Evolutionary conservation across 768 basidiomycete genomes (phyloP).

Genomic region (Leccinum disarticulatum): DNA sequence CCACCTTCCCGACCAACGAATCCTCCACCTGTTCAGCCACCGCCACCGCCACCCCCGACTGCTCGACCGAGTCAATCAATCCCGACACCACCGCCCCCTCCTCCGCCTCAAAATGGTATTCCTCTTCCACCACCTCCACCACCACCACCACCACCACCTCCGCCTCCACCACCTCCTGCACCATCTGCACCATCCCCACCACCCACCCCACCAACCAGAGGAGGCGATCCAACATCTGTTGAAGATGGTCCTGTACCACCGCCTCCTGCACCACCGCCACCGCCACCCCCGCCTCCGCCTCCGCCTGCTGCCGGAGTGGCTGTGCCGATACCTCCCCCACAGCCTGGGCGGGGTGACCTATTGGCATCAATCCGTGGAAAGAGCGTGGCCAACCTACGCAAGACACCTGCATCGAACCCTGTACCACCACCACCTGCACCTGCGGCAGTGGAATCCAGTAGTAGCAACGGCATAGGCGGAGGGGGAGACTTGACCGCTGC

Average conservation of each 20-base stretch:
- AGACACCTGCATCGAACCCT: slow-evolving; percentile 42
- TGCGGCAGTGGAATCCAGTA: slow-evolving; percentile 32
- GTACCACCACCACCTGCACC: slow-evolving; percentile 33
- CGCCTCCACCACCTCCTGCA: slow-evolving; percentile 23
- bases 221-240: slow-evolving; percentile 15
- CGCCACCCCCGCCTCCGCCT: slow-evolving; percentile 41
- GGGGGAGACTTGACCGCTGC: slow-evolving; percentile 80
- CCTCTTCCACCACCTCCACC: slow-evolving; percentile 21
- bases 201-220: slow-evolving; percentile 31
- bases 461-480: slow-evolving; percentile 34
- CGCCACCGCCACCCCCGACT: slow-evolving; percentile 24
- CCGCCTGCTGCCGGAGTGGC: slow-evolving; percentile 38
- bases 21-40: slow-evolving; percentile 34
- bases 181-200: slow-evolving; percentile 36
- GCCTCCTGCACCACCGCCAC: slow-evolving; percentile 31
- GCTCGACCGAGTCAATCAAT: slow-evolving; percentile 30
- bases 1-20: slow-evolving; percentile 33
- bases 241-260: slow-evolving; percentile 32
- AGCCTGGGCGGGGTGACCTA: slow-evolving; percentile 63
- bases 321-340: slow-evolving; percentile 41
- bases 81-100: slow-evolving; percentile 31
- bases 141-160: slow-evolving; percentile 41
- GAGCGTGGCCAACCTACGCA: slow-evolving; percentile 65
- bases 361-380: slow-evolving; percentile 82
- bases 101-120: slow-evolving; percentile 13